phyloP scores from a whole-genome alignment of 148 eudicot genomes.

The Talinum fruticosum region DNA sequence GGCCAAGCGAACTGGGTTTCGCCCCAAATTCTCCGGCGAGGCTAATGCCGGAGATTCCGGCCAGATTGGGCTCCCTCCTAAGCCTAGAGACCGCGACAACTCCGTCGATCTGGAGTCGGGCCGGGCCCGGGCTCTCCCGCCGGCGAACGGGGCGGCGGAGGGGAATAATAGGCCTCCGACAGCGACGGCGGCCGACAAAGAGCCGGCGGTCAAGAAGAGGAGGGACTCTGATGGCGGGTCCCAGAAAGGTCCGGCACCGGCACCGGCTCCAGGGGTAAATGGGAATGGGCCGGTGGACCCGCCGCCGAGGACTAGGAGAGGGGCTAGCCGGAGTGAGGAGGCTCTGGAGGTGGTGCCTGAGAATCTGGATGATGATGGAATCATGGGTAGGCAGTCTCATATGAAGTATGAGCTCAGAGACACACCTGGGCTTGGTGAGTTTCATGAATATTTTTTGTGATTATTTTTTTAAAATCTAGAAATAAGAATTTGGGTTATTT shows the following conservation, averaged over 20 bases:
- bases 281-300: constrained; percentile 30
- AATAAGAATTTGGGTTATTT: neutral
- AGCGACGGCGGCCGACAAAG: constrained; percentile 27
- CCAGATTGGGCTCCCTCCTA: constrained; percentile 32
- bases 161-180: neutral
- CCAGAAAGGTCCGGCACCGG: constrained; percentile 27
- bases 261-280: constrained; percentile 6
- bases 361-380: constrained; percentile 58
- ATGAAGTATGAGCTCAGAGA: constrained; percentile 97
- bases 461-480: neutral
- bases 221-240: constrained; percentile 48
- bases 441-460: neutral
- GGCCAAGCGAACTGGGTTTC: constrained; percentile 84
- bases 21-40: constrained; percentile 92
- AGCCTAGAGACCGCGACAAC: constrained; percentile 32
- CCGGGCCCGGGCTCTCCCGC: constrained; percentile 32
- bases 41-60: constrained; percentile 58
- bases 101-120: constrained; percentile 66
- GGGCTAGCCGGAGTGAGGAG: constrained; percentile 48
- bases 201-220: constrained; percentile 47
- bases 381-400: constrained; percentile 64
- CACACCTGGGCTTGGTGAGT: constrained; percentile 83
- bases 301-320: constrained; percentile 16
- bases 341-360: constrained; percentile 43
- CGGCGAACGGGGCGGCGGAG: constrained; percentile 17